Base-by-base conservation (phyloP, 208 protist genomes). In the Naegleria lovaniensis region DNA sequence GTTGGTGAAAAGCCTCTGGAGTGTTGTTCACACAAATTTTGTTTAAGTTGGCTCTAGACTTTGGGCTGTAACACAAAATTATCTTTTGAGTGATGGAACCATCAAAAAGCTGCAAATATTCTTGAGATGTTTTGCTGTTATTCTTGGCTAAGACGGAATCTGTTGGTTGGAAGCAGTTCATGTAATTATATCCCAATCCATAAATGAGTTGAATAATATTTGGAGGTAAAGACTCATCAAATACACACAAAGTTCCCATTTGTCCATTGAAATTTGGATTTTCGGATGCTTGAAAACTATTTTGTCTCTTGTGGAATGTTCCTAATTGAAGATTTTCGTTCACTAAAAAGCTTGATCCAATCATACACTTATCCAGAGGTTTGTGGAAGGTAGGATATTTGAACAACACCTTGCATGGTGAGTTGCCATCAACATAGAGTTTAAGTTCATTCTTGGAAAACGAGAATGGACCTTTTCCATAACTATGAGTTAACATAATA, bases 181-280 rank as follows among this genome's bases (percentile, higher is more conserved):
- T 41, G 48, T 88, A 86, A 83, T 83, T 75, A 5, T 52, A 33
- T 29, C 89, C 89, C 5, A 91, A 43, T 15, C 13, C 5, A 91
- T 91, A 91, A 16, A 91, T 55, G 5, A 6, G 7, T 6, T 67
- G 29, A 33, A 91, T 88, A 15, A n/a, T 39, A 13, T 40, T 40
- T 22, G 41, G 41, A n/a, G 36, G 38, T 40, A 91, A 29, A 0
- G 51, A 29, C 5, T 91, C 89, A n/a, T 79, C 29, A 48, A 91
- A 91, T 43, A 91, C 6, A 76, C 75, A 91, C 39, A 91, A 83
- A 40, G 33, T 36, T n/a, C 58, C 89, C 15, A 91, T 91, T 91
- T 91, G 89, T 48, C 89, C 89, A n/a, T 51, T 55, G 29, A 90
- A 84, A 16, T 52, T 51, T 25, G 33, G 36, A 36, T 29, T 55